phyloP scores from a whole-genome alignment of 371 early-diverging fungal species.

The Mucor plumbeus region DNA sequence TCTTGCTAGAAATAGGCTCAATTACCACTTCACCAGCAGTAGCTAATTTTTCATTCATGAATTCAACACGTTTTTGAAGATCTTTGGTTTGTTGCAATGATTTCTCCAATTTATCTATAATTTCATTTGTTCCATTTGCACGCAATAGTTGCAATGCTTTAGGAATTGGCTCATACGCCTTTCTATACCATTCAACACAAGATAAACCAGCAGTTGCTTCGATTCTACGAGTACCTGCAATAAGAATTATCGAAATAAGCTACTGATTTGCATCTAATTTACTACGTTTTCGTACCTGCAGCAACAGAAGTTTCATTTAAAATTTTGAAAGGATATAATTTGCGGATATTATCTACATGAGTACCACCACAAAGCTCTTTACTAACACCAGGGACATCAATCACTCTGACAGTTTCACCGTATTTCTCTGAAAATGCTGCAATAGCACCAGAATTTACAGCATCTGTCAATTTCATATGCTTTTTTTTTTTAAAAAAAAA shows the following conservation, averaged over 20 bases:
- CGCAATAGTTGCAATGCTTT: slow-evolving; percentile 49
- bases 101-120: slow-evolving; percentile 47
- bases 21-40: slow-evolving; percentile 32
- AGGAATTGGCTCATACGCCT: slow-evolving; percentile 53
- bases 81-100: slow-evolving; percentile 42
- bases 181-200: slow-evolving; percentile 56
- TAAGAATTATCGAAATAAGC: not conserved
- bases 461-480: slow-evolving; percentile 65
- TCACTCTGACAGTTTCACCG: slow-evolving; percentile 65
- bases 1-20: slow-evolving; percentile 24
- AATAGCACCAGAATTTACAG: slow-evolving; percentile 67
- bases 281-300: slow-evolving; percentile 50
- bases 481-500: slow-evolving; percentile 10
- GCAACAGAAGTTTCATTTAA: slow-evolving; percentile 72
- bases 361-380: slow-evolving; percentile 82
- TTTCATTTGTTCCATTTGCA: slow-evolving; percentile 47
- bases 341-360: slow-evolving; percentile 65
- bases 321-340: slow-evolving; percentile 76
- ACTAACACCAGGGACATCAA: slow-evolving; percentile 65
- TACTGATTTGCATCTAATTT: not conserved
- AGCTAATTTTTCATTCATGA: slow-evolving; percentile 49
- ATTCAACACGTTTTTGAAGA: slow-evolving; percentile 44
- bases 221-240: slow-evolving; percentile 72
- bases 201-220: slow-evolving; percentile 77
- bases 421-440: slow-evolving; percentile 78